Base-by-base conservation (phyloP, 495 filamentous ascomycete genomes). In the Parathielavia appendiculata region DNA sequence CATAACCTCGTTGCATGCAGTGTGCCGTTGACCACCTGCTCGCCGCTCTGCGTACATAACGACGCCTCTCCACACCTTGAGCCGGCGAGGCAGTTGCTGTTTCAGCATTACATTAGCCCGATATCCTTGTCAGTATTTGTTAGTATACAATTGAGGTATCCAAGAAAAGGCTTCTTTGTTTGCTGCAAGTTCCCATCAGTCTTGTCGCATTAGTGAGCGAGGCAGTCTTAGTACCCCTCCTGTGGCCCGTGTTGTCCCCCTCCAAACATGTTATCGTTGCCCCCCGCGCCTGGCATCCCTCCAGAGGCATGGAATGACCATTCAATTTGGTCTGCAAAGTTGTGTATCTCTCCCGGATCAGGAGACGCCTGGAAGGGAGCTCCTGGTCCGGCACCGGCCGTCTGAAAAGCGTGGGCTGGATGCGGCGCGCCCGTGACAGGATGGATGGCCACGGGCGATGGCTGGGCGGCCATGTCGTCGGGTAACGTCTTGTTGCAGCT, bases 401-500 rank as follows among this genome's bases (percentile, higher is more conserved):
- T 62, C 22, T 51, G 56, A 41, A 54, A 59, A 3, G 20, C 50
- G 9, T 51, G 54, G 26, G 52, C 45, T 4, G 55, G 56, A 5
- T 56, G 61, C 20, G 57, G 56, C 14, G 38, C 19, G 11, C 35
- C 51, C 1, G 54, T 61, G 35, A 54, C 52, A 7, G 38, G 60
- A 22, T 63, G 55, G 14, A 62, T 59, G 8, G n/a, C 57, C n/a
- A 59, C 48, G 4, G 61, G 56, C 8, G 61, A 59, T 2, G 44
- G 50, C 19, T 63, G 61, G 4, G 44, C 53, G 0, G 22, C 13
- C 45, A 63, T 52, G 12, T 63, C 61, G 6, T 63, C 61, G 5
- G 61, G 56, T n/a, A 59, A 9, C 14, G 58, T 34, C 38, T 64
- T 60, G 62, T 45, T 69, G 57, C 67, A 69, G 59, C 58, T 63